Base-by-base conservation (phyloP, 2,329 filamentous ascomycete genomes). In the Fusarium buxicola region DNA sequence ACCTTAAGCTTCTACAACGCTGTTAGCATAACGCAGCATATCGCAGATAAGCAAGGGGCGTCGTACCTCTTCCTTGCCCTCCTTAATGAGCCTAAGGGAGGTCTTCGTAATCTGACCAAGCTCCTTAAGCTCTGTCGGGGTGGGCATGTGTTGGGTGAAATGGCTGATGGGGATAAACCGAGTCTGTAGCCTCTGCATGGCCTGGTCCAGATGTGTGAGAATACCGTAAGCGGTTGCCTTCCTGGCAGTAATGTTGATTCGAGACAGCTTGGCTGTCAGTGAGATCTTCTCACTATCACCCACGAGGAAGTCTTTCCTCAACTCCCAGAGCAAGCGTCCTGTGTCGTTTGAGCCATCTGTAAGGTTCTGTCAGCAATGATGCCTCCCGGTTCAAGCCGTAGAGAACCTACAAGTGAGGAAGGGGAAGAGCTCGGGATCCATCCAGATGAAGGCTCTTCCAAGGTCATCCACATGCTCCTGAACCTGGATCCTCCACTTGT, bases 401-500 rank as follows among this genome's bases (percentile, higher is more conserved):
- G 10, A 12, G 7, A 8, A 77, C 80, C 60, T 74, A 84, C 83
- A 72, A 40, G 77, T 73, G 21, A 86, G 71, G 5, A 84, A 76
- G 28, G 71, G 62, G 58, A 84, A 83, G 47, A 80, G 76, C 2
- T 72, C 50, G 11, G 75, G 75, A 11, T 72, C 68, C 16, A 86
- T 62, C 57, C 66, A 74, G 7, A 86, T 55, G 3, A 71, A 72
- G 2, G 77, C 68, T 28, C 74, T 72, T 7, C 84, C 84, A 4
- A 78, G 68, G 7, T 74, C 75, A 16, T 79, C 75, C 12, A 78
- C 67, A 13, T 82, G 69, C 60, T 85, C 81, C 50, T 77, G 74
- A 3, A 81, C 77, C 8, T 79, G 75, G n/a, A 87, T 61, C 4
- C 75, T 77, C 85, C 85, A 87, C 55, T 77, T 79, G 21, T 78